Evolutionary conservation across 2,329 filamentous ascomycete species (phyloP), one percentile per base, ranked within the genome.

Genomic region (Uncinocarpus reesii): DNA sequence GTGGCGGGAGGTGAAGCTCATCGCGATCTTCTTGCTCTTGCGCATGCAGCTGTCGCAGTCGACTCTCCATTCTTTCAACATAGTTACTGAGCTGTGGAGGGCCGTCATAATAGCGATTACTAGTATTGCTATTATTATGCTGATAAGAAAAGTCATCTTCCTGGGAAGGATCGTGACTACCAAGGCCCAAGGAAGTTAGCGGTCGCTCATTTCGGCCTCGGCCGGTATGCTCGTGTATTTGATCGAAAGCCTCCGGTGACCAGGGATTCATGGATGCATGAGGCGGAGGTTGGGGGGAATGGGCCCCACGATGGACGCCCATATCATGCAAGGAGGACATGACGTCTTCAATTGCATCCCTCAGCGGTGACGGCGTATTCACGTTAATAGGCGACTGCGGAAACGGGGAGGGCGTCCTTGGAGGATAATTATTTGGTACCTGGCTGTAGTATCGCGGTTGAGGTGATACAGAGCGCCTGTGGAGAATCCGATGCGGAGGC

Each of bases 311-410:
- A 35, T 77, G 71, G 57, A 82, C 72, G 15, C 83, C 83, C 73
- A 98, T 86, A 52, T 89, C 88, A 61, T 94, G 83, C 36, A 98
- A 68, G 48, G 92, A 93, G 55, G 92, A 87, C 80, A 96, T 95
- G 3, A 98, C 89, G 65, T 93, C 90, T 61, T 96, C 90, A 88
- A 98, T 98, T 1, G 92, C 92, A 64, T 89, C 87, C 51, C 92
- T 78, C 2, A 98, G 71, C 0, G 92, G 92, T 2, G 92, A 96
- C 1, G 92, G 92, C 0, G 92, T 98, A 63, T 86, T 71, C 1
- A 80, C 80, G 37, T 75, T 78, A 32, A 72, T 71, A 1, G 84
- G 80, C 4, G 86, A 88, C 3, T 79, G 65, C 8, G 65, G 63
- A 11, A 59, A 62, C 7, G 73, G 71, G 7, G 76, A 78, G 5